A percentile compares a stretch with the other conserved stretches of the same genome.
Evolutionary conservation across 306 rosid genomes (phyloP).

Genomic region (Prosopis cineraria): DNA sequence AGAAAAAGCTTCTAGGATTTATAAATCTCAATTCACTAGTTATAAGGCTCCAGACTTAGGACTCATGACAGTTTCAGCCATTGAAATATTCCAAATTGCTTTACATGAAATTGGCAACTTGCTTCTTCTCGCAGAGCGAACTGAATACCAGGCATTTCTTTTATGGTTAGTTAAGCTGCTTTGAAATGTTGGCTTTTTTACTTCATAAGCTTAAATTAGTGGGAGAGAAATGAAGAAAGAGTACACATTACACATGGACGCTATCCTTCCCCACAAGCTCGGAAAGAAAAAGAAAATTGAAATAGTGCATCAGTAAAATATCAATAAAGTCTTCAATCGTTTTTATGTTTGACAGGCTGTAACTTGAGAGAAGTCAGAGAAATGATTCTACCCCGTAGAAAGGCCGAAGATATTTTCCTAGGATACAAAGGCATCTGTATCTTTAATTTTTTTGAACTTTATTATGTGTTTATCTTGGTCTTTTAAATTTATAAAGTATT

Average conservation of each 20-base stretch:
- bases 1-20: too few relatives aligned
- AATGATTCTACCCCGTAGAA: neutral
- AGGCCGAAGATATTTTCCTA: neutral
- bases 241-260: neutral
- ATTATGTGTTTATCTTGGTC: too few relatives aligned
- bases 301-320: neutral
- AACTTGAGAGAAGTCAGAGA: neutral
- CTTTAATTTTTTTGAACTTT: too few relatives aligned
- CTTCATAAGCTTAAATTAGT: neutral
- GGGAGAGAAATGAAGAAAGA: neutral
- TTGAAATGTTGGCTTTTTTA: neutral
- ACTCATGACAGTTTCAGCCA: conserved; percentile 77
- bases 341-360: neutral
- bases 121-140: conserved; percentile 80
- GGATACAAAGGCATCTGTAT: too few relatives aligned
- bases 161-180: neutral
- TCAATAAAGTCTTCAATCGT: too few relatives aligned
- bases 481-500: too few relatives aligned
- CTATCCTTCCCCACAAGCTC: neutral
- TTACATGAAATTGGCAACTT: conserved; percentile 94
- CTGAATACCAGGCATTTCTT: conserved; percentile 65
- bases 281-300: neutral
- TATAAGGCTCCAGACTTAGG: too few relatives aligned
- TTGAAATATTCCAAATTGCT: conserved; percentile 91
- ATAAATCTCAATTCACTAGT: too few relatives aligned